Evolutionary conservation across 768 basidiomycete species (phyloP).

Genomic region (Rhizopogon sp.): DNA sequence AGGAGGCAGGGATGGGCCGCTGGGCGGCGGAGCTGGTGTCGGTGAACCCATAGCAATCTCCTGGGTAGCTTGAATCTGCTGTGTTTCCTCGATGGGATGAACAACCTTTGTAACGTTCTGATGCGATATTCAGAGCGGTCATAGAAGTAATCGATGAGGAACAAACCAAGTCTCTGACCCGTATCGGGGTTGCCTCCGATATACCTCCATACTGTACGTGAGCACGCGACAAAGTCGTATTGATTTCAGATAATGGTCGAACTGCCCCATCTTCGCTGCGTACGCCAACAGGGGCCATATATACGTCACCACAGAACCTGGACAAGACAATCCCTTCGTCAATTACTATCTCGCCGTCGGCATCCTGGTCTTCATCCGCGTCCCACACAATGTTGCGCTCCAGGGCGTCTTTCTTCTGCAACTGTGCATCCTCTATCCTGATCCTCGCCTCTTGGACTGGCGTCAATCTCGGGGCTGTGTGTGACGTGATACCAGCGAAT

Average conservation of each 20-base stretch:
- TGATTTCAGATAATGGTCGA: conserved; percentile 30
- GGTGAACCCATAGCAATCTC: conserved; percentile 20
- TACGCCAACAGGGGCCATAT: conserved; percentile 48
- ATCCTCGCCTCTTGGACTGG: conserved; percentile 54
- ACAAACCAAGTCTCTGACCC: conserved; percentile 53
- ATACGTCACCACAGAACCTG: conserved; percentile 10
- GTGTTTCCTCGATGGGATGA: conserved; percentile 45
- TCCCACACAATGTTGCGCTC: conserved; percentile 63
- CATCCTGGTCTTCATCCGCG: conserved; percentile 53
- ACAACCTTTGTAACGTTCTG: conserved; percentile 12
- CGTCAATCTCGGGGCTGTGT: conserved; percentile 37
- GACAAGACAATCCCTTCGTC: conserved; percentile 23
- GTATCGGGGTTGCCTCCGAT: conserved; percentile 45
- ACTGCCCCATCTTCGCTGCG: conserved; percentile 53
- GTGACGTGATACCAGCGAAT: conserved; percentile 43
- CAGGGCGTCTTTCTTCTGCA: conserved; percentile 58
- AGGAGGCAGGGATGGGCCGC: conserved; percentile 19
- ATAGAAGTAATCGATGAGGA: background rate
- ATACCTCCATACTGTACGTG: conserved; percentile 42
- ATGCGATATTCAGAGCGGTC: background rate
- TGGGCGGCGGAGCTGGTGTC: conserved; percentile 13
- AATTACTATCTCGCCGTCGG: conserved; percentile 47
- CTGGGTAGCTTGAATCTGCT: conserved; percentile 35
- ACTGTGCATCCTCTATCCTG: conserved; percentile 50
- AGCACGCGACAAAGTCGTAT: conserved; percentile 6